Evolutionary conservation across 345 rosid species (phyloP), one percentile per base, ranked within the genome.

Genomic region (Carallia pectinifolia): DNA sequence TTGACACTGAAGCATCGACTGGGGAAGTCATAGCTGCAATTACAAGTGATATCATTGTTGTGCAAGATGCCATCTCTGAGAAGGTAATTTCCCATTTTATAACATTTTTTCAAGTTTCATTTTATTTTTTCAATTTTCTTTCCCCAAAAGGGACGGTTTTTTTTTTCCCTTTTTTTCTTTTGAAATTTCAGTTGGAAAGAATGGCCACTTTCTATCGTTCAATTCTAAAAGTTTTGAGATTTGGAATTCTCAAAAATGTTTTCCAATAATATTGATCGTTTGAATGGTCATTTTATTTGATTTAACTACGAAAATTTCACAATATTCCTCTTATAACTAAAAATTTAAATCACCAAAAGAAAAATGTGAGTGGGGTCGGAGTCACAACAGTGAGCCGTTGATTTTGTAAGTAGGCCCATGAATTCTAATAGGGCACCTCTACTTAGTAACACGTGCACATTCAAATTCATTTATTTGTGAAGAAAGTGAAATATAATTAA

Each of bases 21-120:
- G 99, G 97, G 53, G 94, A 89, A 72, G 97, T 95, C 64, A 92
- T 92, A 29, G 72, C 98, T 62, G 94, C 99, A 5, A 86, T 95
- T 66, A 95, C 99, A 18, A 85, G 90, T 69, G 98, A 92, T 64
- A 89, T 90, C 58, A 78, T 95, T 74, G 83, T 95, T 44, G 94
- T 95, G 50, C 99, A 95, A 72, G 99, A 92, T 73, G 99, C 99
- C 60, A 86, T 95, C 59, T 95, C 99, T 58, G 99, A 95, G 81
- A 95, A 92, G 98, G 99, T 89, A 78, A 8, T 30, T 9, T 56
- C 16, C 7, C 13, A n/a, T 27, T 55, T 56, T 27, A 10, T 56
- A 12, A 56, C 17, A 9, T 27, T 56, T 23, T 56, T 30, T 8
- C 60, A 9, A 56, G 10, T 30, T 7, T 30, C 34, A 4, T 30